Evolutionary conservation across 768 basidiomycete genomes (phyloP), one percentile per base, ranked within the genome.

Genomic region (Tylopilus subfusipes): DNA sequence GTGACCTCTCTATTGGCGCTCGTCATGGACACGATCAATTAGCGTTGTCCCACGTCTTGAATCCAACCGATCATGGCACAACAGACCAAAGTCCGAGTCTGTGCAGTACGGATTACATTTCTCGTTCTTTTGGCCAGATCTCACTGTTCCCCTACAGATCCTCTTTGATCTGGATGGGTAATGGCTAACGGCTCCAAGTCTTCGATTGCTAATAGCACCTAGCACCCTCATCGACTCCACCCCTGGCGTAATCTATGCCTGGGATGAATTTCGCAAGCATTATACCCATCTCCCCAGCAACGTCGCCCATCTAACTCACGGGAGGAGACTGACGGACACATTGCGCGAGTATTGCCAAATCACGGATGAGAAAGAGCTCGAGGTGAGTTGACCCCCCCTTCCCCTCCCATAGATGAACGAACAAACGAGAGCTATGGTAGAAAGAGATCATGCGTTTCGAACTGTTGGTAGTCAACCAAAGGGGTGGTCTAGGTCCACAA

Each of bases 211-310:
- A 22, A 69, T 22, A 52, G 53, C 43, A 8, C 13, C 21, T 63
- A 88, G 86, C 39, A 90, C 86, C 7, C 77, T 87, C 54, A 81
- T 88, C 63, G 90, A 93, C 71, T 91, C 90, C 3, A 93, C 90
- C 5, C 88, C 88, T 1, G 92, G 90, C 5, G 86, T 93, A n/a
- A 59, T 83, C 48, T 79, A 79, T 55, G 86, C 89, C 9, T 94
- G 92, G 92, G 74, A 80, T 47, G 81, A 73, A 42, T 93, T 90
- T 65, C 76, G 79, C 38, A 74, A 71, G 39, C 78, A 87, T 53
- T 90, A 90, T 57, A 59, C 58, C 67, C 72, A 55, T 66, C 75
- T 62, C 74, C 85, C 79, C 1, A 78, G 79, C 58, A 72, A 70
- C 16, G 71, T 85, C 18, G 78, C 80, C 5, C 80, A 84, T 59